Evolutionary conservation across 2,329 filamentous ascomycete genomes (phyloP).

Genomic region (Trichoderma hamatum): DNA sequence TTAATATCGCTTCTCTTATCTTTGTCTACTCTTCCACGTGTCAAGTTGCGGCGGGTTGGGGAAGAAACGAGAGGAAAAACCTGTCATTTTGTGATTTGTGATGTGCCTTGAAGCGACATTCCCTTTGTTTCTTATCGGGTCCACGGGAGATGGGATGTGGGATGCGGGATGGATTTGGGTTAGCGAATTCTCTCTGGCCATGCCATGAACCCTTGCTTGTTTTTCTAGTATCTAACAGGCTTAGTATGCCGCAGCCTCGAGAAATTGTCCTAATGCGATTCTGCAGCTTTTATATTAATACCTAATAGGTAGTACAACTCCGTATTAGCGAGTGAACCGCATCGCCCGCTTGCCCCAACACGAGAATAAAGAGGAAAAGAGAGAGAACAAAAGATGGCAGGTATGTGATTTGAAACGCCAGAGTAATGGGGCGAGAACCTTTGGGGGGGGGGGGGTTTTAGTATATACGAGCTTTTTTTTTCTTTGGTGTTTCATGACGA

Average conservation of each 20-base stretch:
- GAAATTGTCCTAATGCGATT: background rate
- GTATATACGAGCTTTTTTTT: conserved; percentile 9
- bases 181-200: background rate
- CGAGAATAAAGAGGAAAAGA: background rate
- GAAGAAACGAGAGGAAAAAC: background rate
- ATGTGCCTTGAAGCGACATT: background rate
- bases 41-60: no score
- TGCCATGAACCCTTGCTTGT: background rate
- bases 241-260: background rate
- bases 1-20: background rate
- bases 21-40: no score
- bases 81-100: conserved; percentile 14
- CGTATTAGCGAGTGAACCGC: background rate
- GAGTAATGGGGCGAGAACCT: background rate
- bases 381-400: background rate
- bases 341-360: background rate
- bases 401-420: conserved; percentile 1
- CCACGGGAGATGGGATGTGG: background rate
- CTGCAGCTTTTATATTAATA: background rate
- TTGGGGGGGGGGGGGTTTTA: background rate
- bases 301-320: background rate
- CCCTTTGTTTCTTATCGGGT: background rate
- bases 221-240: background rate
- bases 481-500: conserved; percentile 5
- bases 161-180: background rate